Percentiles rank a stretch among this genome's conserved stretches.
phyloP scores from a whole-genome alignment of 768 basidiomycete species.

The Lepiota venenata region DNA sequence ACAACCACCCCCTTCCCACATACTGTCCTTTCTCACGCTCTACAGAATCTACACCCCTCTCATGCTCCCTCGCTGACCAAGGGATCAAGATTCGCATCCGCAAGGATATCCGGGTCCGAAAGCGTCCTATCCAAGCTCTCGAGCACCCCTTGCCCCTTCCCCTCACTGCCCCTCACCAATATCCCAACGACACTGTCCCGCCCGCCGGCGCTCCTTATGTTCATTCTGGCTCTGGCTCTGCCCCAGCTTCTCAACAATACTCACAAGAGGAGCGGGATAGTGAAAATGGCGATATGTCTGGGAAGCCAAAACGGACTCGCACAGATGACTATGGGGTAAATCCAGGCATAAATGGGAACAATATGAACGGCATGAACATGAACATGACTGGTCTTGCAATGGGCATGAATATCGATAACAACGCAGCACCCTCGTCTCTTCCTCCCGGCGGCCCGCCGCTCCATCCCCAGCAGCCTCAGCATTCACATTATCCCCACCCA shows the following conservation, averaged over 20 bases:
- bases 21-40: constrained; percentile 8
- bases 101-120: constrained; percentile 85
- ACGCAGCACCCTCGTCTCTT: constrained; percentile 13
- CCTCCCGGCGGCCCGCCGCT: constrained; percentile 15
- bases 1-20: background rate
- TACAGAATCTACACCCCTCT: constrained; percentile 83
- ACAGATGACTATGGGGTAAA: constrained; percentile 24
- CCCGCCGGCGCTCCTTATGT: background rate
- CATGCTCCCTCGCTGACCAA: constrained; percentile 90
- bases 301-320: constrained; percentile 34
- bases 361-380: constrained; percentile 17
- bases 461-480: constrained; percentile 23
- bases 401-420: constrained; percentile 18
- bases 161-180: constrained; percentile 17
- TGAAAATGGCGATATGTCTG: constrained; percentile 19
- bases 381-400: constrained; percentile 5
- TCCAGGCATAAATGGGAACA: constrained; percentile 16
- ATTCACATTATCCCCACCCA: constrained; percentile 7
- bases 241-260: background rate
- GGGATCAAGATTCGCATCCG: constrained; percentile 94
- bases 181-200: constrained; percentile 24
- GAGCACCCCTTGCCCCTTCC: constrained; percentile 29
- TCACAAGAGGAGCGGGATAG: constrained; percentile 22
- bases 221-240: background rate
- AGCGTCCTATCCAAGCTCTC: constrained; percentile 49